A percentile compares a stretch with the other conserved stretches of the same genome.
Conservation (phyloP, 2,329 filamentous ascomycete species). For the Sporothrix schenckii region DNA sequence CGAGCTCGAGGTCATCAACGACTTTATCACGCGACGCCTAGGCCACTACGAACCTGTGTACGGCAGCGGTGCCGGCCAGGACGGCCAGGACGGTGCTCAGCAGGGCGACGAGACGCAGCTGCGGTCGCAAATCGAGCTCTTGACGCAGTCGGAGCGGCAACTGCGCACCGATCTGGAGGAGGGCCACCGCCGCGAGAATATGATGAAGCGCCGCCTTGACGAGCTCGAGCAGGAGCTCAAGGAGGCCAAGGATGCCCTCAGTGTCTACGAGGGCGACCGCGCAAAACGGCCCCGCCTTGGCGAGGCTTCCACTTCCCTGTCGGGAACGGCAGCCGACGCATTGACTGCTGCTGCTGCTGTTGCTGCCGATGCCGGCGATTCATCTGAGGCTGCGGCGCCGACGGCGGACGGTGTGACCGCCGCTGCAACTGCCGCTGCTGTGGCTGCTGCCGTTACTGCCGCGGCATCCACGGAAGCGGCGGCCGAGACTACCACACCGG, state of each 20-base stretch:
- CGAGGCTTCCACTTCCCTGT: slow-evolving; percentile 23
- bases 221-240: slow-evolving; percentile 69
- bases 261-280: slow-evolving; percentile 39
- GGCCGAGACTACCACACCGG: background rate
- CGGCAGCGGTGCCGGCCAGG: slow-evolving; percentile 55
- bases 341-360: slow-evolving; percentile 16
- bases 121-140: slow-evolving; percentile 55
- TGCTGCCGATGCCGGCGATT: background rate
- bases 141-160: slow-evolving; percentile 58
- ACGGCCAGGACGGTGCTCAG: slow-evolving; percentile 26
- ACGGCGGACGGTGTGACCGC: slow-evolving; percentile 10
- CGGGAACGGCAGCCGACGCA: background rate
- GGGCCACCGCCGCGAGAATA: slow-evolving; percentile 75
- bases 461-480: background rate
- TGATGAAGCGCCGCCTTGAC: slow-evolving; percentile 78
- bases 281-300: slow-evolving; percentile 42
- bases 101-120: slow-evolving; percentile 60
- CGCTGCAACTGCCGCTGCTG: slow-evolving; percentile 20
- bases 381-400: background rate
- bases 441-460: slow-evolving; percentile 18
- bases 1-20: slow-evolving; percentile 93
- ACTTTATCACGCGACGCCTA: slow-evolving; percentile 74
- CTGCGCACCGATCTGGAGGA: slow-evolving; percentile 71
- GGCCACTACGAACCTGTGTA: slow-evolving; percentile 66
- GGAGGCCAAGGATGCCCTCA: slow-evolving; percentile 41